A percentile compares a stretch with the other conserved stretches of the same genome.
These are phyloP conservation scores for Jatropha curcas DNA, from an alignment of 345 rosid species.

Conservation along the genomic window DNA sequence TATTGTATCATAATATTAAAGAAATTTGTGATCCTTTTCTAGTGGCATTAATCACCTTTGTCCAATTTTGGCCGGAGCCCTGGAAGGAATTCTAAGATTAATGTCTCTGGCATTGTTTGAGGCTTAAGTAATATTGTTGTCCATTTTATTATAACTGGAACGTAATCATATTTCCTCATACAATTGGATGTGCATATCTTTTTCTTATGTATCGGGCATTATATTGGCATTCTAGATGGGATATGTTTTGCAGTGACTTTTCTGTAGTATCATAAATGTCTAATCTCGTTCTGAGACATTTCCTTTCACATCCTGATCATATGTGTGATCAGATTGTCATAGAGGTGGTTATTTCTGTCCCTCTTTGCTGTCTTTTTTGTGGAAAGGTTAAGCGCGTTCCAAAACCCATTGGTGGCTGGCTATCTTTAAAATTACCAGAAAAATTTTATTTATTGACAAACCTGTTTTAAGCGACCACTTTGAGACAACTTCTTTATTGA, in stretches of 20 bases:
- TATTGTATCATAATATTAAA: neutral
- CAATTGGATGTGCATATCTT: neutral
- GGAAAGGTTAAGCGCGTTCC: neutral
- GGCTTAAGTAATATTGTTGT: neutral
- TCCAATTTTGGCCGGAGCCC: slow-evolving; percentile 10
- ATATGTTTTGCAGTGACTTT: neutral
- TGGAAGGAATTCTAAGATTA: neutral
- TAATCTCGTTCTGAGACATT: neutral
- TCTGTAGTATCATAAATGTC: neutral
- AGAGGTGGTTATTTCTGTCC: neutral
- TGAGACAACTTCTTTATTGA: too few species aligned
- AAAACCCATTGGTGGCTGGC: neutral
- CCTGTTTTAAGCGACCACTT: too few species aligned
- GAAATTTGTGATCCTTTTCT: neutral
- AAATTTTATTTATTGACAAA: too few species aligned
- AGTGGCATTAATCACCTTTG: neutral
- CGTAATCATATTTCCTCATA: neutral
- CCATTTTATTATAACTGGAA: neutral
- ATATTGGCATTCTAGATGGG: neutral
- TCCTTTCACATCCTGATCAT: neutral
- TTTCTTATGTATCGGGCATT: neutral
- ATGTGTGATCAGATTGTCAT: neutral
- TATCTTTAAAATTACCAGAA: too few species aligned
- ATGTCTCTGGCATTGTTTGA: neutral
- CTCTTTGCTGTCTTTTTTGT: too few species aligned